These are phyloP conservation scores for Thalassiosira mediterranea DNA, from an alignment of 352 stramenopile species.

Conservation along the genomic window DNA sequence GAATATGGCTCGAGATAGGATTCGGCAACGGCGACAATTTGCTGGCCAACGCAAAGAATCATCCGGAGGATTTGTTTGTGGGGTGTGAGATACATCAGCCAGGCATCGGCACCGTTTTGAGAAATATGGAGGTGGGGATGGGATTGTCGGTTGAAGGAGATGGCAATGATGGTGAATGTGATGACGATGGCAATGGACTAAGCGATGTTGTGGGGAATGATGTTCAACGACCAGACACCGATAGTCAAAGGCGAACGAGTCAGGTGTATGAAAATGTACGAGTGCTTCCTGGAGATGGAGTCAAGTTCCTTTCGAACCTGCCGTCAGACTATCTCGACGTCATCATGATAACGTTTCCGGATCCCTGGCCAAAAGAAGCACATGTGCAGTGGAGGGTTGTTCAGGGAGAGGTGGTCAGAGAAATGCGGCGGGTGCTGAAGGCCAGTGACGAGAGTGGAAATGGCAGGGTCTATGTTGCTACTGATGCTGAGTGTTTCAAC, in stretches of 20 bases:
- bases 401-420: slow-evolving; percentile 49
- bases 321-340: slow-evolving; percentile 47
- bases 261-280: slow-evolving; percentile 59
- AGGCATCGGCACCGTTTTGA: slow-evolving; percentile 47
- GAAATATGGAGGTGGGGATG: slow-evolving; percentile 54
- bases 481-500: slow-evolving; percentile 62
- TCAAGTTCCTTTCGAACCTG: slow-evolving; percentile 67
- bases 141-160: neutral
- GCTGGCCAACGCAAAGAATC: slow-evolving; percentile 43
- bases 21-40: slow-evolving; percentile 73
- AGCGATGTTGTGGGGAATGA: neutral
- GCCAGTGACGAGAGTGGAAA: slow-evolving; percentile 1
- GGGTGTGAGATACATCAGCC: slow-evolving; percentile 67
- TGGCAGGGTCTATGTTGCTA: slow-evolving; percentile 65
- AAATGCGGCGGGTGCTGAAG: slow-evolving; percentile 60
- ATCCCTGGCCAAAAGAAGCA: slow-evolving; percentile 64
- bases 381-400: slow-evolving; percentile 60
- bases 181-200: slow-evolving; percentile 3
- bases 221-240: slow-evolving; percentile 2
- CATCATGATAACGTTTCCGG: slow-evolving; percentile 72
- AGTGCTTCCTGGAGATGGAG: slow-evolving; percentile 63
- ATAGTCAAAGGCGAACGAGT: neutral
- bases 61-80: slow-evolving; percentile 47
- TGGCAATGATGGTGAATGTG: neutral
- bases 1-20: slow-evolving; percentile 72